phyloP scores from a whole-genome alignment of 2,329 filamentous ascomycete genomes.

The Venturia effusa region DNA sequence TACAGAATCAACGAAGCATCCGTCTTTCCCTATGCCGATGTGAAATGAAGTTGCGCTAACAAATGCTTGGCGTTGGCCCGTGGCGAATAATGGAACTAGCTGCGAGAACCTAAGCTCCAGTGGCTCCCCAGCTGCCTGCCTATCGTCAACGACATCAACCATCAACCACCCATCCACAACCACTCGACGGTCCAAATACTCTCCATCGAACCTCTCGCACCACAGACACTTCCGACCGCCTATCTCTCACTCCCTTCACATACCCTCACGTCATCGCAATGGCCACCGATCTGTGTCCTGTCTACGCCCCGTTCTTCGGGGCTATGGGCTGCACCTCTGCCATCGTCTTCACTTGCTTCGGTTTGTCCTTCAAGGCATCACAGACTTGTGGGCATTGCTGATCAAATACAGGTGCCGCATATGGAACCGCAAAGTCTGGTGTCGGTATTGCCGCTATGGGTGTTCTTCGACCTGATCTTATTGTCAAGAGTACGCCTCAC shows the following conservation, averaged over 20 bases:
- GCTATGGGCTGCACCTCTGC: conserved; percentile 92
- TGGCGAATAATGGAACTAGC: not conserved
- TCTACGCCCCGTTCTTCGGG: conserved; percentile 67
- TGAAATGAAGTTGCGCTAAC: not conserved
- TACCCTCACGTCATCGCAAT: not conserved
- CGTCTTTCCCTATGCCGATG: no score
- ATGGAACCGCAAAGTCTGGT: conserved; percentile 98
- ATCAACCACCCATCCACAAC: not conserved
- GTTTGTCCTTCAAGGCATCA: conserved; percentile 23
- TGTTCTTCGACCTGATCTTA: conserved; percentile 93
- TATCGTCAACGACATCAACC: not conserved
- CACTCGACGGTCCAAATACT: not conserved
- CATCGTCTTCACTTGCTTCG: conserved; percentile 93
- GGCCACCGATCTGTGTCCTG: not conserved
- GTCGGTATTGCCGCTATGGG: conserved; percentile 98
- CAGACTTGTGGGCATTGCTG: not conserved
- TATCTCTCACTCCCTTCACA: not conserved
- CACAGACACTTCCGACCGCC: not conserved
- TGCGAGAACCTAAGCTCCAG: no score
- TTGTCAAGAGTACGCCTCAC: conserved; percentile 87
- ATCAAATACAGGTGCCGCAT: conserved; percentile 51
- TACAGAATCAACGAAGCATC: no score
- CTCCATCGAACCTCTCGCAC: not conserved
- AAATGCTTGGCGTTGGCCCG: conserved; percentile 1
- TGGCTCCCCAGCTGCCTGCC: not conserved